phyloP scores from a whole-genome alignment of 2,329 filamentous ascomycete genomes.

The Orbilia oligospora region DNA sequence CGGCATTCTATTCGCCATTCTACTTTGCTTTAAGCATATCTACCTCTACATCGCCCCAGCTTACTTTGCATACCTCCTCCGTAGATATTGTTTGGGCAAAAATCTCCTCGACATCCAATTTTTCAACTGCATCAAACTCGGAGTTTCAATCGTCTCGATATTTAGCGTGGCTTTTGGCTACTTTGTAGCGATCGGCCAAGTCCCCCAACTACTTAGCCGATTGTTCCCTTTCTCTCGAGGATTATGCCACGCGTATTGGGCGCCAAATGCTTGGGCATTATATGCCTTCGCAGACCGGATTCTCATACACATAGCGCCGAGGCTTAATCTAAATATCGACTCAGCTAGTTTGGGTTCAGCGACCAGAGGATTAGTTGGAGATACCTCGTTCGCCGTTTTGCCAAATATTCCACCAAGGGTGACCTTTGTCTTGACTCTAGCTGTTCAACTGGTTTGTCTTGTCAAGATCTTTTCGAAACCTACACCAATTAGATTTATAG shows the following conservation, averaged over 20 bases:
- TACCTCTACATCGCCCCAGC: slow-evolving; percentile 96
- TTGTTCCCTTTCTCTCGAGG: slow-evolving; percentile 95
- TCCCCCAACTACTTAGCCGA: slow-evolving; percentile 84
- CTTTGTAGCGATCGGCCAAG: slow-evolving; percentile 84
- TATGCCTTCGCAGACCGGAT: slow-evolving; percentile 92
- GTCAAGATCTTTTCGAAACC: slow-evolving; percentile 84
- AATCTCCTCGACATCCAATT: slow-evolving; percentile 83
- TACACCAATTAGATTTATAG: slow-evolving; percentile 90
- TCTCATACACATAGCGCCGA: slow-evolving; percentile 87
- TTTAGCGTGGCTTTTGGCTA: slow-evolving; percentile 89
- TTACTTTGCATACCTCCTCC: slow-evolving; percentile 93
- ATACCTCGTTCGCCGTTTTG: slow-evolving; percentile 92
- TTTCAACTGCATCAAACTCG: slow-evolving; percentile 86
- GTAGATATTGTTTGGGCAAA: slow-evolving; percentile 86
- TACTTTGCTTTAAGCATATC: slow-evolving; percentile 97
- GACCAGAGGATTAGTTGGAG: slow-evolving; percentile 91
- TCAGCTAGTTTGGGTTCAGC: slow-evolving; percentile 85
- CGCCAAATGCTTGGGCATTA: slow-evolving; percentile 95
- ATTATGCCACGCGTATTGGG: slow-evolving; percentile 98
- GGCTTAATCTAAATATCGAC: slow-evolving; percentile 81
- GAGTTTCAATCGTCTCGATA: slow-evolving; percentile 77
- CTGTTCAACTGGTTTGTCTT: slow-evolving; percentile 74
- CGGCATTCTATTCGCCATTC: slow-evolving; percentile 83
- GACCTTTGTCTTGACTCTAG: slow-evolving; percentile 85
- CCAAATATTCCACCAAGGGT: slow-evolving; percentile 84